Base-by-base conservation (phyloP, 805 yeast species). In the Clavispora fructus region DNA sequence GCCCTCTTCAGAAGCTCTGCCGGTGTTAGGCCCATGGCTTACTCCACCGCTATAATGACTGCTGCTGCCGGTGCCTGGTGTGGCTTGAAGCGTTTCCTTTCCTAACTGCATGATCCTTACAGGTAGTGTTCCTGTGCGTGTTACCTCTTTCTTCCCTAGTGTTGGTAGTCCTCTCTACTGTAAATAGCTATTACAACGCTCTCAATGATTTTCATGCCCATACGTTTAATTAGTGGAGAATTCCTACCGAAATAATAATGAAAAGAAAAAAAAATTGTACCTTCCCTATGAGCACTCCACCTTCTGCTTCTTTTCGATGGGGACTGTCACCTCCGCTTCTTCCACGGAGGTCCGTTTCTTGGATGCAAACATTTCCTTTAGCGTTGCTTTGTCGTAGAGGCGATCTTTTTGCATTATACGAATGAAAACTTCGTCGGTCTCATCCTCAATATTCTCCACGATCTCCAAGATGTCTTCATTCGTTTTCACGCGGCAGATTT, bases 31-130 rank as follows among this genome's bases (percentile, higher is more conserved):
- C 96, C 95, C 49, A 86, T 89, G 92, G 90, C 86, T 25, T 83
- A 87, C 59, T 81, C 96, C 27, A 79, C 96, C 23, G 94, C 79
- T 39, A 64, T 91, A 61, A 84, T 83, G 82, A 87, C 96, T n/a
- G 79, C 81, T 53, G 95, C 86, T 51, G 95, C 97, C 44, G 96
- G 86, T 52, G 82, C 80, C 32, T 92, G 99, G 99, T 84, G 95
- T 73, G 92, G 85, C 41, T 61, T 85, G 60, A 92, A 92, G 72
- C 66, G 69, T 35, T 46, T 53, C 44, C 53, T 55, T 48, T 50
- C 56, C 41, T 52, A 50, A 48, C 42, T 45, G 56, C 54, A 47
- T 50, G 53, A 37, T 41, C 16, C 37, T 33, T 33, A 33, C 37
- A 33, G 37, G 37, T 16, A 17, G n/a, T 16, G 17, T 40, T 40